Evolutionary conservation across 352 stramenopile species (phyloP).

Genomic region (Phytophthora multivora): DNA sequence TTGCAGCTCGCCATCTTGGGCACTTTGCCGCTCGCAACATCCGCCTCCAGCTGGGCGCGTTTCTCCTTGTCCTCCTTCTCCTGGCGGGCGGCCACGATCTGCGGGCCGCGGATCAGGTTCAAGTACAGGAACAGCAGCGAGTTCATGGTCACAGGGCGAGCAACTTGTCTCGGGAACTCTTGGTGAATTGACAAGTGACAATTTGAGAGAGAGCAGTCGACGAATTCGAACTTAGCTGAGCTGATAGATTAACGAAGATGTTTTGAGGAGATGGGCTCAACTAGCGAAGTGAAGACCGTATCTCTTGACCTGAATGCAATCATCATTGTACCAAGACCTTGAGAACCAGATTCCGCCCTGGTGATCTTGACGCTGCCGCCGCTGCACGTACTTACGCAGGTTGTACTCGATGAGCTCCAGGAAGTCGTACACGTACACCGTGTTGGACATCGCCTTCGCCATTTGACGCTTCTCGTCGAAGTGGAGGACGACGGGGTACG

Average conservation of each 20-base stretch:
- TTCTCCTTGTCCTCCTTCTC: constrained; percentile 62
- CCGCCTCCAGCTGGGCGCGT: constrained; percentile 45
- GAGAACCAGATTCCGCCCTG: constrained; percentile 2
- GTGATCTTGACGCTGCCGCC: constrained; percentile 64
- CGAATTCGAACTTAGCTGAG: constrained; percentile 17
- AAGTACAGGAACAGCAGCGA: constrained; percentile 81
- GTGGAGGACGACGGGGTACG: constrained; percentile 96
- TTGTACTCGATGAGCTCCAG: constrained; percentile 98
- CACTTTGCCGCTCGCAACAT: constrained; percentile 59
- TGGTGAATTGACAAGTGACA: constrained; percentile 30
- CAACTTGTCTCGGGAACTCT: neutral
- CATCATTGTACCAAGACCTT: neutral
- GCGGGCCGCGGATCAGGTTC: constrained; percentile 70
- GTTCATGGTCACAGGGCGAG: constrained; percentile 51
- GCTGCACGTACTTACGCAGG: constrained; percentile 87
- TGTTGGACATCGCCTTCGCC: constrained; percentile 95
- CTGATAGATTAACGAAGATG: constrained; percentile 12
- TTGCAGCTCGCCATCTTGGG: constrained; percentile 63
- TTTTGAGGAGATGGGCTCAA: constrained; percentile 15
- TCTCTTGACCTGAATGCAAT: constrained; percentile 9
- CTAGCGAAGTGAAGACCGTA: constrained; percentile 30
- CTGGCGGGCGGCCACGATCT: constrained; percentile 48
- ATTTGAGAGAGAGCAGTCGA: constrained; percentile 16
- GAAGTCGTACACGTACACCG: constrained; percentile 99
- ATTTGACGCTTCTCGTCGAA: constrained; percentile 95